These are phyloP conservation scores for Microascus cirrosus DNA, from an alignment of 2,329 filamentous ascomycete species.

Conservation along the genomic window DNA sequence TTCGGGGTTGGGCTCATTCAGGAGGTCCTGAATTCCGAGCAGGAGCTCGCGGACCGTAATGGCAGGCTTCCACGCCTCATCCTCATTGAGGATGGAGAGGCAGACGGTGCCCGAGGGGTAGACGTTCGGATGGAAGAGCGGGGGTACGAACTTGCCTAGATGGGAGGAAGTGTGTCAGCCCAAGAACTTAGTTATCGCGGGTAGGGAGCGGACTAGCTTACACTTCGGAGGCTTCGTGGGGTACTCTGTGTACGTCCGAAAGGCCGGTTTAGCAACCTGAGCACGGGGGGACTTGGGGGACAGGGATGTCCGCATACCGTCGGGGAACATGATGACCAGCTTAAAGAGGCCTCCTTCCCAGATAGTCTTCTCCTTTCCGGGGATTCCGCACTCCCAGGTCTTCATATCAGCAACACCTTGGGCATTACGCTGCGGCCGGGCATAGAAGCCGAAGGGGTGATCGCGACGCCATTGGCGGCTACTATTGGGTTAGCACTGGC, in stretches of 20 bases:
- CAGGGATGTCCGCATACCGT: slow-evolving; percentile 50
- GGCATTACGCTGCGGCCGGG: slow-evolving; percentile 69
- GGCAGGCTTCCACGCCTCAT: slow-evolving; percentile 96
- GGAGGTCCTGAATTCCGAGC: slow-evolving; percentile 86
- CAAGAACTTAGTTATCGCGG: background rate
- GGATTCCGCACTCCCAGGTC: slow-evolving; percentile 92
- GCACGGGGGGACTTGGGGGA: background rate
- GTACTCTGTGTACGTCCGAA: slow-evolving; percentile 55
- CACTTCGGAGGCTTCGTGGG: slow-evolving; percentile 98
- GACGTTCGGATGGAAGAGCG: slow-evolving; percentile 96
- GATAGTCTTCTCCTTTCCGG: slow-evolving; percentile 90
- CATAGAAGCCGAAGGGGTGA: slow-evolving; percentile 96
- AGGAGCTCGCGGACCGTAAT: slow-evolving; percentile 98
- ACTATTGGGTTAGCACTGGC: slow-evolving; percentile 11
- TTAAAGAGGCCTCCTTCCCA: slow-evolving; percentile 99
- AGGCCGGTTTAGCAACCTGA: background rate
- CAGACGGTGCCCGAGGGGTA: slow-evolving; percentile 98
- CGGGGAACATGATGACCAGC: slow-evolving; percentile 82
- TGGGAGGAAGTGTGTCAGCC: background rate
- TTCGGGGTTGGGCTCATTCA: slow-evolving; percentile 94
- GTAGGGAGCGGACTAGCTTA: slow-evolving; percentile 37
- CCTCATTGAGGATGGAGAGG: slow-evolving; percentile 93
- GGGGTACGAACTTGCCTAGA: slow-evolving; percentile 87
- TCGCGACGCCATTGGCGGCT: slow-evolving; percentile 97
- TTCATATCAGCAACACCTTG: slow-evolving; percentile 84